A percentile compares a stretch with the other conserved stretches of the same genome.
phyloP scores from a whole-genome alignment of 352 stramenopile species.

The Globisporangium radiosum region DNA sequence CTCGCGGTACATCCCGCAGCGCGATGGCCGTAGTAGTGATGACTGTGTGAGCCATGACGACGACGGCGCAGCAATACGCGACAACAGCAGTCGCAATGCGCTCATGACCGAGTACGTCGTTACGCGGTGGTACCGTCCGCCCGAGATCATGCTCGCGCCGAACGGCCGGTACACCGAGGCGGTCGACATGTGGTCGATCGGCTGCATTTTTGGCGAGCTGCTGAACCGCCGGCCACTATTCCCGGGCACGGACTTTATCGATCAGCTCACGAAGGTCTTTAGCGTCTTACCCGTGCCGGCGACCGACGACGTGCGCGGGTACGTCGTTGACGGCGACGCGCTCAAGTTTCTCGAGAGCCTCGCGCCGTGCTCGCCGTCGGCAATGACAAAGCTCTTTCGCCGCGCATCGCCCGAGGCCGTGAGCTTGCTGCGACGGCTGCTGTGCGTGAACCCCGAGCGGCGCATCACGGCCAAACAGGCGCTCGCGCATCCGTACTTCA shows the following conservation, averaged over 20 bases:
- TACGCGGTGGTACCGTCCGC: no score
- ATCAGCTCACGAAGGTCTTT: constrained; percentile 75
- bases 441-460: constrained; percentile 89
- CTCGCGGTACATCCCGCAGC: constrained; percentile 56
- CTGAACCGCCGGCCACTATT: constrained; percentile 75
- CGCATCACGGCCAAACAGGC: constrained; percentile 86
- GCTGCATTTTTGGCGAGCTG: constrained; percentile 93
- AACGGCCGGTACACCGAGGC: constrained; percentile 72
- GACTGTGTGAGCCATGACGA: constrained; percentile 8
- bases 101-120: neutral
- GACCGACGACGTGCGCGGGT: constrained; percentile 60
- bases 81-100: neutral
- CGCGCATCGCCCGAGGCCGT: constrained; percentile 62
- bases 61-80: no score
- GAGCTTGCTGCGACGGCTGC: constrained; percentile 49
- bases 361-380: constrained; percentile 59
- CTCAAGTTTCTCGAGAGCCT: constrained; percentile 73
- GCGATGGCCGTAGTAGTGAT: constrained; percentile 1
- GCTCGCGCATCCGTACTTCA: constrained; percentile 90
- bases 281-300: constrained; percentile 59
- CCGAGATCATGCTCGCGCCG: constrained; percentile 19
- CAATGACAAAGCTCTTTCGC: constrained; percentile 62
- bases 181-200: constrained; percentile 85
- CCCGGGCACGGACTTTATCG: constrained; percentile 71
- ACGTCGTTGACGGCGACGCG: constrained; percentile 66